Percentiles rank a stretch among this genome's conserved stretches.
phyloP scores from a whole-genome alignment of 129 eudicot species.

The Flaveria robusta region DNA sequence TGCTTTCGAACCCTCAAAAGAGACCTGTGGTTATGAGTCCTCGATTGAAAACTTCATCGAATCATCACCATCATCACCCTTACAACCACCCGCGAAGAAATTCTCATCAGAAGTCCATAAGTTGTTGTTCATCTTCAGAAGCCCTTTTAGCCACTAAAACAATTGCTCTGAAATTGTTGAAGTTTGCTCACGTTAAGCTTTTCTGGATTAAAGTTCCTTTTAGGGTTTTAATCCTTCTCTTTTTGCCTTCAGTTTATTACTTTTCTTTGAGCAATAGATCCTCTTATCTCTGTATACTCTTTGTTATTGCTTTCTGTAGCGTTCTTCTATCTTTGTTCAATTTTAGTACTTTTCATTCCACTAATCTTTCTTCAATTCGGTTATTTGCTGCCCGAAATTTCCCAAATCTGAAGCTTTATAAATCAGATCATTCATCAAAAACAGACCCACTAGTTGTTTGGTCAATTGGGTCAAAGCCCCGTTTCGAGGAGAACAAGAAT shows the following conservation, averaged over 20 bases:
- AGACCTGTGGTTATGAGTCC: conserved; percentile 38
- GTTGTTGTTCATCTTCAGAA: conserved; percentile 48
- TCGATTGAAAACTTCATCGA: conserved; percentile 24
- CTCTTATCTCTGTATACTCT: conserved; percentile 41
- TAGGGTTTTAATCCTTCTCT: conserved; percentile 49
- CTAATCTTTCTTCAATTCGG: conserved; percentile 32
- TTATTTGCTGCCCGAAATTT: conserved; percentile 39
- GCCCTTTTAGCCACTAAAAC: conserved; percentile 59
- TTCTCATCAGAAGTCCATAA: conserved; percentile 33
- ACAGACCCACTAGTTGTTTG: conserved; percentile 57
- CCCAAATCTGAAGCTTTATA: conserved; percentile 43
- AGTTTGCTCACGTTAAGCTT: conserved; percentile 44
- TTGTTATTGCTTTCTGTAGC: conserved; percentile 44
- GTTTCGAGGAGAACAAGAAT: conserved; percentile 38
- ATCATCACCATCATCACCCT: conserved; percentile 27
- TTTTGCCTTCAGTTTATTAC: conserved; percentile 64
- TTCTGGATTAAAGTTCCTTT: conserved; percentile 55
- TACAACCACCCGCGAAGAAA: conserved; percentile 17
- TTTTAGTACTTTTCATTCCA: conserved; percentile 27
- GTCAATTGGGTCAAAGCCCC: conserved; percentile 68
- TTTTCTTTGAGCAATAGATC: conserved; percentile 44
- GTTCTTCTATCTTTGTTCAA: conserved; percentile 38
- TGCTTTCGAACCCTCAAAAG: conserved; percentile 33
- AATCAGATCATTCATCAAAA: conserved; percentile 29
- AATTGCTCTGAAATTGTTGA: conserved; percentile 41